Evolutionary conservation across 202 grass and related monocot species (phyloP).

Genomic region (Schoenoplectus tabernaemontani): DNA sequence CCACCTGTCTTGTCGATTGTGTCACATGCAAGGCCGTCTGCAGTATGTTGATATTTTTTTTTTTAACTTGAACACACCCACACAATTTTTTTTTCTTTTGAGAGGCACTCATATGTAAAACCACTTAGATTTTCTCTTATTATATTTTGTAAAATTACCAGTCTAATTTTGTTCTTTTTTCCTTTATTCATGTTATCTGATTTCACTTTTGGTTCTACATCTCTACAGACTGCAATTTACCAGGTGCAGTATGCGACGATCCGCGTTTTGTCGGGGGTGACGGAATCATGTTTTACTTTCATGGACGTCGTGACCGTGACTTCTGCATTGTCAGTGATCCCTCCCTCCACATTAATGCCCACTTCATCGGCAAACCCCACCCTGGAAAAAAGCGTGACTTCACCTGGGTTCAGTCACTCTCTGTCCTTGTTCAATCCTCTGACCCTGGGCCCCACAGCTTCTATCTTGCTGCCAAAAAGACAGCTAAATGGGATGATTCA

Average conservation of each 20-base stretch:
- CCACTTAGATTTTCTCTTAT: not conserved
- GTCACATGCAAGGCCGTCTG: not conserved
- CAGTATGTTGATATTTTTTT: not conserved
- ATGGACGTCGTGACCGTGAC: conserved; percentile 36
- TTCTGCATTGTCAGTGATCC: conserved; percentile 47
- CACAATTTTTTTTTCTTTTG: not conserved
- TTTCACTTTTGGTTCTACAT: not conserved
- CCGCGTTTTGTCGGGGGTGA: conserved; percentile 52
- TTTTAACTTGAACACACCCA: not conserved
- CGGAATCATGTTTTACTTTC: conserved; percentile 57
- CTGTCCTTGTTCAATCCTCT: conserved; percentile 18
- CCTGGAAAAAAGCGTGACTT: conserved; percentile 26
- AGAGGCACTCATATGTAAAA: not conserved
- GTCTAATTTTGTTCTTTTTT: not conserved
- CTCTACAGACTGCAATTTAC: not conserved
- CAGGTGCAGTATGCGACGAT: conserved; percentile 35
- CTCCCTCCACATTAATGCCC: conserved; percentile 46
- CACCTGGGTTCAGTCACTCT: conserved; percentile 56
- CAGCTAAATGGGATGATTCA: conserved; percentile 34
- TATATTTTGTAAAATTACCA: not conserved
- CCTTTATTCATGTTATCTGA: not conserved
- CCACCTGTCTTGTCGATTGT: conserved; percentile 3
- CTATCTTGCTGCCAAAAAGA: conserved; percentile 30
- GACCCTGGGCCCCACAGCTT: conserved; percentile 25
- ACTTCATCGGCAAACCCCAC: conserved; percentile 45